Conservation (phyloP, 352 stramenopile genomes). For the Globisporangium echinulatum region DNA sequence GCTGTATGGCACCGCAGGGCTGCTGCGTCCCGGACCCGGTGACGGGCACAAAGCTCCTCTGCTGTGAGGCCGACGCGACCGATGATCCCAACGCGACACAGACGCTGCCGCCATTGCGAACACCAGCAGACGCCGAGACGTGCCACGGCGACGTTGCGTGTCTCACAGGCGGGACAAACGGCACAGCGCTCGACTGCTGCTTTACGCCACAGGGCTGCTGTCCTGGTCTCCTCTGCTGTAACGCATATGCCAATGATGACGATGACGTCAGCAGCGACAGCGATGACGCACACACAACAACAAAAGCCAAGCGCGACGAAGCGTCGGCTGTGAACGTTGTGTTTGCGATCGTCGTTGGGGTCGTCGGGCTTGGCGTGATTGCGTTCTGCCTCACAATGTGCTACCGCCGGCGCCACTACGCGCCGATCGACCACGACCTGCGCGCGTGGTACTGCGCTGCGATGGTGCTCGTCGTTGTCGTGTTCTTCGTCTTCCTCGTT, state of each 20-base stretch:
- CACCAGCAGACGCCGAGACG: neutral
- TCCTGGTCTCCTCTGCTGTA: constrained; percentile 17
- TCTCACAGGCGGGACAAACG: constrained; percentile 17
- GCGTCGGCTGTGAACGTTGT: constrained; percentile 23
- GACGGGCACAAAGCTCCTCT: constrained; percentile 15
- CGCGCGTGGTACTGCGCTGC: constrained; percentile 56
- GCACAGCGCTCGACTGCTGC: constrained; percentile 23
- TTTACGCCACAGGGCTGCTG: constrained; percentile 17
- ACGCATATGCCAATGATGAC: neutral
- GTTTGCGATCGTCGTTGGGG: constrained; percentile 29
- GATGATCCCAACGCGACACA: too few relatives aligned
- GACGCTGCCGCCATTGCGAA: too few relatives aligned
- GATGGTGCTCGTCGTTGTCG: constrained; percentile 48
- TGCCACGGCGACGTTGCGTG: constrained; percentile 17
- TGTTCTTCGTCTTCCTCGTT: constrained; percentile 69
- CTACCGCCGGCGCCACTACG: constrained; percentile 67
- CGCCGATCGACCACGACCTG: constrained; percentile 48
- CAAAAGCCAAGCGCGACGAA: neutral
- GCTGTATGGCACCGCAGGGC: constrained; percentile 15
- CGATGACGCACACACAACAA: neutral
- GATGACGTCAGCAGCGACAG: constrained; percentile 1
- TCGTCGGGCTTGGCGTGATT: constrained; percentile 30
- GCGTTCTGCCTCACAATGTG: constrained; percentile 41
- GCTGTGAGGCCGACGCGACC: constrained; percentile 9
- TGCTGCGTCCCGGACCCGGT: constrained; percentile 22